Base-by-base conservation (phyloP, 163 green algal genomes). In the Scenedesmus sp. region DNA sequence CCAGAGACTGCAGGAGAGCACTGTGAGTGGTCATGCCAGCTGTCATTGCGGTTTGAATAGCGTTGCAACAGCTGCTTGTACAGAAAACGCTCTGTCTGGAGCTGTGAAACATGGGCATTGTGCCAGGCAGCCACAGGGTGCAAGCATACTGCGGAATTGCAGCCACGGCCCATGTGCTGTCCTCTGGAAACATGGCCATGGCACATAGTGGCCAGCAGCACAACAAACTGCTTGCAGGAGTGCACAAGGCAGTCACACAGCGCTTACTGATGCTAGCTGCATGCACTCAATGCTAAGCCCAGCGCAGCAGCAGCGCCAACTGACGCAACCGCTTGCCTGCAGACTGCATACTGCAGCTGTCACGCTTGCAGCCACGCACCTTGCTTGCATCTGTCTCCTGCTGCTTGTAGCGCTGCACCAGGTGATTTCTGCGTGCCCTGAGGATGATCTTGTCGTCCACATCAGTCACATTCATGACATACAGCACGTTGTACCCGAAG, bases 361-460 rank as follows among this genome's bases (percentile, higher is more conserved):
- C 76, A 59, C 23, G 76, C 76, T 84, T 56, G 76, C 34, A 84
- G 34, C 76, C 76, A 60, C 46, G 8, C 76, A 91, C 87, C 87
- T 86, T 86, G 87, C 74, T 87, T 3, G 66, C 15, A 46, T 91
- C 59, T 60, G 15, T 79, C n/a, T 91, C 15, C 57, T 86, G 56
- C 52, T 91, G 79, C 18, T 62, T 92, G 91, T 99, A 99, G 52
- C 95, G 73, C 4, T 76, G 54, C 52, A 99, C 93, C 85, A 99
- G 94, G 92, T 99, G 94, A 87, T 99, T 99, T 10, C 97, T 93
- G 4, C 98, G 94, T 12, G 98, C 98, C 2, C 98, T 93, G 3
- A 98, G 91, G 67, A 99, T 99, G 94, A 99, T 99, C 94, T 99
- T 99, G 94, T 99, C 98, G 91, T 99, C 98, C 66, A 99, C 97